Evolutionary conservation across 345 rosid species (phyloP).

Genomic region (Hevea brasiliensis): DNA sequence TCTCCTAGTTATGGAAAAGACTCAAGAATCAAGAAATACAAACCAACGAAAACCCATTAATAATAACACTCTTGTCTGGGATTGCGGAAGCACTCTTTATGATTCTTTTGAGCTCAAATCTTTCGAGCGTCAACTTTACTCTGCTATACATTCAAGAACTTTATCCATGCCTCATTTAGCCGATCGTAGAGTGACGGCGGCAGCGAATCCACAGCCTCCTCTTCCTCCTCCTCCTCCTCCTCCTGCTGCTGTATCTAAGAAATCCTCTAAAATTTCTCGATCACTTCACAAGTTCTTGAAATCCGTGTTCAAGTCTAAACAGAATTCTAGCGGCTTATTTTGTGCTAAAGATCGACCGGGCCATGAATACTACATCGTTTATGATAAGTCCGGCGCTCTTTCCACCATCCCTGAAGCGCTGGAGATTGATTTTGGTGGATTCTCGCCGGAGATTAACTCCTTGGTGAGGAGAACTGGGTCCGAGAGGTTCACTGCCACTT

Average conservation of each 20-base stretch:
- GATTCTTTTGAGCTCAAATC: conserved; percentile 89
- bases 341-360: conserved; percentile 29
- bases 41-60: background rate
- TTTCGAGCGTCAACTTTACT: conserved; percentile 66
- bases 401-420: conserved; percentile 81
- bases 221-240: conserved; percentile 31
- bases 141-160: conserved; percentile 62
- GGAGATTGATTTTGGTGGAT: conserved; percentile 57
- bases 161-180: conserved; percentile 64
- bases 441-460: conserved; percentile 58
- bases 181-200: background rate
- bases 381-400: conserved; percentile 65
- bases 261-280: conserved; percentile 59
- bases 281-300: conserved; percentile 56
- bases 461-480: conserved; percentile 53
- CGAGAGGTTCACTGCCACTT: conserved; percentile 48
- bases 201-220: background rate
- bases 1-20: background rate
- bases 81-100: conserved; percentile 74
- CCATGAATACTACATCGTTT: conserved; percentile 46
- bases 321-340: conserved; percentile 21
- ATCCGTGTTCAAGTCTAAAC: conserved; percentile 52
- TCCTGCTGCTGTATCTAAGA: conserved; percentile 20
- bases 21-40: background rate
- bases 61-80: conserved; percentile 48